Evolutionary conservation across 768 basidiomycete genomes (phyloP), one percentile per base, ranked within the genome.

Genomic region (Boletus sp.): DNA sequence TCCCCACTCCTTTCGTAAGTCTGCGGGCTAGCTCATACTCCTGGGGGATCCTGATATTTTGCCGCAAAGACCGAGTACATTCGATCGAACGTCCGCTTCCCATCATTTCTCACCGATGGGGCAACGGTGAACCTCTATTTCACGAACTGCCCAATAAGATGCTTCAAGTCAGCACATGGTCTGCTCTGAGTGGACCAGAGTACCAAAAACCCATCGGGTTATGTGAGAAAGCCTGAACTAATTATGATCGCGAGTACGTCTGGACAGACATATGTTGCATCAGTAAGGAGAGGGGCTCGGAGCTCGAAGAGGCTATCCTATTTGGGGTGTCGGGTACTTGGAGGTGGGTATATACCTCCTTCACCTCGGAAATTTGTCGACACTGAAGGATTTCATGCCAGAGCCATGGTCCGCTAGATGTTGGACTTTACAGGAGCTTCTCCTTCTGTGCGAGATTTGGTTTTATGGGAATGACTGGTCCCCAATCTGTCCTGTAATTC

Each of bases 211-310:
- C 71, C 14, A 32, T 54, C 53, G 64, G 58, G 41, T 71, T 69
- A 35, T 69, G 68, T 28, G 64, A 71, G 14, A 71, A 64, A 37
- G 69, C 69, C 28, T 18, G 62, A 20, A 14, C 30, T 14, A 67
- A 69, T 20, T 69, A 66, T 10, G 61, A 63, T 12, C 61, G 67
- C 44, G 57, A 68, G 57, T 62, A 69, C 40, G 71, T 59, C 50
- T 73, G 67, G 68, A 40, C 67, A 51, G 67, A 68, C 33, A 68
- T 60, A 7, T 68, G 67, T 48, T 68, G 67, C 47, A 68, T 69
- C 47, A 67, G 69, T 55, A 68, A 61, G 55, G 67, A 69, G 47
- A 67, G 42, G 15, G 57, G 62, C 36, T 17, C 67, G 1, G 72
- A 72, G 10, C 55, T 73, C 29, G 69, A 68, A 44, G 67, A 69